Evolutionary conservation across 495 filamentous ascomycete genomes (phyloP).

Genomic region (Aspergillus asperescens): DNA sequence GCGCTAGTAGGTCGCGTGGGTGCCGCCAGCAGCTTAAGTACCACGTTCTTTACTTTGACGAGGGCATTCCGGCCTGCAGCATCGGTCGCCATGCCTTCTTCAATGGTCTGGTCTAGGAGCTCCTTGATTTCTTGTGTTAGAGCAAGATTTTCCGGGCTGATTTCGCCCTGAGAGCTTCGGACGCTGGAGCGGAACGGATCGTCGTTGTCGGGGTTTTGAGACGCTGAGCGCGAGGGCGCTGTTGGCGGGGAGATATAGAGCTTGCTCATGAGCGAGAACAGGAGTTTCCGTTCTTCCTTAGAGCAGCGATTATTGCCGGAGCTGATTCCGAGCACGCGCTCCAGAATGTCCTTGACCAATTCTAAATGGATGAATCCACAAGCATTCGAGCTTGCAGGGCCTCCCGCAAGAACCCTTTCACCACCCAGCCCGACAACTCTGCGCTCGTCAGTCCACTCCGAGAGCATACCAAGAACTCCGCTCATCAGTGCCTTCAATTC

Average conservation of each 20-base stretch:
- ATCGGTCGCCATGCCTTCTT: conserved; percentile 61
- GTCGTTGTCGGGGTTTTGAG: conserved; percentile 37
- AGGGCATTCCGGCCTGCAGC: conserved; percentile 69
- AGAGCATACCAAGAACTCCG: conserved; percentile 70
- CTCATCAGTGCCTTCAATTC: conserved; percentile 76
- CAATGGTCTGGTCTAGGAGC: conserved; percentile 61
- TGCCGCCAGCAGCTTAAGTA: conserved; percentile 44
- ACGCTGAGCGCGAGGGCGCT: conserved; percentile 31
- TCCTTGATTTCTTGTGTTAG: conserved; percentile 43
- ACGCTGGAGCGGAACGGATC: conserved; percentile 38
- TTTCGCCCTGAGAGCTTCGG: conserved; percentile 33
- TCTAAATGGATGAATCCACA: conserved; percentile 51
- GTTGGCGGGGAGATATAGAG: conserved; percentile 64
- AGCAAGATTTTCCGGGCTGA: conserved; percentile 32
- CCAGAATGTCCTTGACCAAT: conserved; percentile 33
- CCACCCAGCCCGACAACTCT: conserved; percentile 69
- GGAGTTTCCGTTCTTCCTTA: conserved; percentile 80
- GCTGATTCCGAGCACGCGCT: conserved; percentile 30
- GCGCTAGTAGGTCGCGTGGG: conserved; percentile 31
- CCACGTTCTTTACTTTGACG: conserved; percentile 67
- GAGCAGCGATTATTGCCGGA: conserved; percentile 36
- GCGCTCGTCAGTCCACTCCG: conserved; percentile 95
- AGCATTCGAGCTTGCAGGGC: conserved; percentile 46
- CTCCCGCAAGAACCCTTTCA: conserved; percentile 47
- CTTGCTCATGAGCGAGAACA: conserved; percentile 75